Percentiles rank a stretch among this genome's conserved stretches.
phyloP scores from a whole-genome alignment of 2,329 filamentous ascomycete genomes.

The Cytospora leucostoma region DNA sequence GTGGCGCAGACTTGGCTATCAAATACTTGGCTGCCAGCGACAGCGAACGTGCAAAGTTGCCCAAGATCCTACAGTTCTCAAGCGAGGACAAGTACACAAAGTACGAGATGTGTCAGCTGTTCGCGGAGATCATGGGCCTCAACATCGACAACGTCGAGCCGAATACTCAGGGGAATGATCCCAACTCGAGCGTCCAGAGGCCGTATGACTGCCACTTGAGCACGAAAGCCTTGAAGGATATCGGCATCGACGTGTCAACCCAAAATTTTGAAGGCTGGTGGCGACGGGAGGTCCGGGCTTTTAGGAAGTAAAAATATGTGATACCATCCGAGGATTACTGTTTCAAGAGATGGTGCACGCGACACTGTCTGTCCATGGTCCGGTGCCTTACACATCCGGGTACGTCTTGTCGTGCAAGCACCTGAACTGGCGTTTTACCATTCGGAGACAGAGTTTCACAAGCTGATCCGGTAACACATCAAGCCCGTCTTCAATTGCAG shows the following conservation, averaged over 20 bases:
- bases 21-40: conserved; percentile 59
- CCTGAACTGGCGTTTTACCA: neutral
- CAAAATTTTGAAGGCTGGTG: conserved; percentile 82
- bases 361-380: neutral
- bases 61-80: conserved; percentile 77
- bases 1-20: conserved; percentile 61
- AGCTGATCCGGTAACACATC: neutral
- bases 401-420: neutral
- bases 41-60: conserved; percentile 55
- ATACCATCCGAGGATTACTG: neutral
- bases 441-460: neutral
- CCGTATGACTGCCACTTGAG: conserved; percentile 89
- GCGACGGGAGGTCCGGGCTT: conserved; percentile 64
- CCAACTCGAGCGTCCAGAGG: conserved; percentile 70
- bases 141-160: conserved; percentile 67
- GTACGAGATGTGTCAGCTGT: conserved; percentile 79
- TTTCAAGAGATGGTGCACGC: neutral
- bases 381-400: neutral
- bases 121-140: conserved; percentile 78
- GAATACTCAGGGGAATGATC: conserved; percentile 71
- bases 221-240: conserved; percentile 68
- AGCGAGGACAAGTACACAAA: conserved; percentile 87
- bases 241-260: conserved; percentile 74
- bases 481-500: neutral
- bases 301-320: conserved; percentile 46